A percentile compares a stretch with the other conserved stretches of the same genome.
Conservation (phyloP, 2,329 filamentous ascomycete genomes). For the Biscogniauxia marginata region DNA sequence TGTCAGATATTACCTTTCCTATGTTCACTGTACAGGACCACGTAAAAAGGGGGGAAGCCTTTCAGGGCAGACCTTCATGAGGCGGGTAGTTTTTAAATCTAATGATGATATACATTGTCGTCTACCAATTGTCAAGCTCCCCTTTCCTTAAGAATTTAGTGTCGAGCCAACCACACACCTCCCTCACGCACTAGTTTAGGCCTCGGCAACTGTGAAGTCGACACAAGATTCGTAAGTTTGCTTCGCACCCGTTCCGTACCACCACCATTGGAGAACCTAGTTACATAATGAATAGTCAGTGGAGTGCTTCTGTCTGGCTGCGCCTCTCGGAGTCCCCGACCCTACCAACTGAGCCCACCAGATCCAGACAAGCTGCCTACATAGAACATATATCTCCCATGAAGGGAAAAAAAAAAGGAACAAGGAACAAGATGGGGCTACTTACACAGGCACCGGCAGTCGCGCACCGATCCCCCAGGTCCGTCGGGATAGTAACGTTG, state of each 20-base stretch:
- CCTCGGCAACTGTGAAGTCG: conserved; percentile 27
- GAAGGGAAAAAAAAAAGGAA: background rate
- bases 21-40: conserved; percentile 5
- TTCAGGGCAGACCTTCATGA: conserved; percentile 2
- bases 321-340: background rate
- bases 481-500: conserved; percentile 28
- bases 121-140: background rate
- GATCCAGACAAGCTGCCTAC: background rate
- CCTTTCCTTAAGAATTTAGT: background rate
- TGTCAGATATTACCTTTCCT: conserved; percentile 25
- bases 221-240: conserved; percentile 32
- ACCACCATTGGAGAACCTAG: conserved; percentile 33
- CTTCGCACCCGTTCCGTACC: conserved; percentile 30
- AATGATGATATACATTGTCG: background rate
- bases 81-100: background rate
- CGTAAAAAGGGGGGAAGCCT: conserved; percentile 6
- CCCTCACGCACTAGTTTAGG: conserved; percentile 1
- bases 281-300: conserved; percentile 1
- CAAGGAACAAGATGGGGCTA: background rate
- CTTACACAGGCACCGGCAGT: conserved; percentile 30
- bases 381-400: background rate
- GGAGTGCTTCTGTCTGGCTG: background rate
- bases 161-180: background rate
- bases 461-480: conserved; percentile 25
- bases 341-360: background rate